Evolutionary conservation across 1,284 basidiomycete genomes (phyloP).

Genomic region (Omphalotus olearius): DNA sequence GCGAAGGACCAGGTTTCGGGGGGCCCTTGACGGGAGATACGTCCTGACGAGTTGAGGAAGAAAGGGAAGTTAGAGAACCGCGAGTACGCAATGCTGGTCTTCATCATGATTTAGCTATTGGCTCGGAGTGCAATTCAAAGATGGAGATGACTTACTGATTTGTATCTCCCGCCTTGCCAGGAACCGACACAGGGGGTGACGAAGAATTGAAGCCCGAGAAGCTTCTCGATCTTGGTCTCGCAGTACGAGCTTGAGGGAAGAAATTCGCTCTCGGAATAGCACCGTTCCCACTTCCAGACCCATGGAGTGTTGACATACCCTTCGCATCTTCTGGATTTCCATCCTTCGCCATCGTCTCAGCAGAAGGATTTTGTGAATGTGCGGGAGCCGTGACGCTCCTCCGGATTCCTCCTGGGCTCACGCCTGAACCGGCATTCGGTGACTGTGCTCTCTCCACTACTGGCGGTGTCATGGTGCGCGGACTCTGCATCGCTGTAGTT

Average conservation of each 20-base stretch:
- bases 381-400: conserved; percentile 9
- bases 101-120: too few relatives aligned
- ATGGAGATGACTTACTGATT: too few relatives aligned
- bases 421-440: too few relatives aligned
- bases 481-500: neutral
- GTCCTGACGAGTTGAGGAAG: neutral
- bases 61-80: conserved; percentile 3
- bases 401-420: neutral
- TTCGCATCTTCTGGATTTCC: neutral
- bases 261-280: conserved; percentile 58
- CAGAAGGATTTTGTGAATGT: neutral
- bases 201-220: conserved; percentile 58
- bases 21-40: conserved; percentile 12
- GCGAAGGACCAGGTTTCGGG: conserved; percentile 13
- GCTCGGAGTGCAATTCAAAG: too few relatives aligned
- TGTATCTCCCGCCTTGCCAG: too few relatives aligned
- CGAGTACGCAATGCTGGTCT: conserved; percentile 11
- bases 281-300: conserved; percentile 14
- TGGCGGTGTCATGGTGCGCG: too few relatives aligned
- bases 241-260: conserved; percentile 39
- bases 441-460: too few relatives aligned
- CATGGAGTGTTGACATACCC: neutral
- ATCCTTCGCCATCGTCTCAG: neutral
- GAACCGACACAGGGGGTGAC: conserved; percentile 15
- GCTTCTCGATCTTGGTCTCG: conserved; percentile 65